Base-by-base conservation (phyloP, 2,329 filamentous ascomycete genomes). In the Botrytis squamosa region DNA sequence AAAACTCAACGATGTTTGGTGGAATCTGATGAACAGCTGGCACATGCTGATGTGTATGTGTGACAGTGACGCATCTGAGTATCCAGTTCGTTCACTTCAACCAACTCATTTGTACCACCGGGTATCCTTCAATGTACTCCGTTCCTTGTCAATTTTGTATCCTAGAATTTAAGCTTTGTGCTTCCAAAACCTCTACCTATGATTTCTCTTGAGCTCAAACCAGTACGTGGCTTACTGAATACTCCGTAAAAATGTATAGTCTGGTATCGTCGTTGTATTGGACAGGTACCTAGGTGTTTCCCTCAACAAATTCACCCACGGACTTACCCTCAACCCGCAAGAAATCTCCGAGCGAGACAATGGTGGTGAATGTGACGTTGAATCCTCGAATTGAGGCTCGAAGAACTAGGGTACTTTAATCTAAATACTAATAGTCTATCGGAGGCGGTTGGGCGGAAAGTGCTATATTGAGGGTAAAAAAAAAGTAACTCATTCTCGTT, bases 301-400 rank as follows among this genome's bases (percentile, higher is more conserved):
- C 20, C 33, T 25, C 33, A 38, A 60, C 57, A 38, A 22, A 60
- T 20, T 25, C 33, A 60, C 9, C 33, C 18, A 60, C 57, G 57
- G 57, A 60, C 57, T 60, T 38, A 20, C 20, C 62, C 62, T 65
- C 62, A 65, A 65, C 62, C 40, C 62, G 40, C 16, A 46, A 46
- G 59, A 62, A 62, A 62, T 62, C 36, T 62, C 59, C 59, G 59
- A 40, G 22, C 22, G 36, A 38, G 36, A 62, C 36, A 25, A 25
- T 16, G 59, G 22, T 62, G 9, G 18, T 60, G 2, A 60, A 60
- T 33, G 57, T 60, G 57, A 60, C 57, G 33, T 60, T 38, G 33
- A 25, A 14, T 29, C 14, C 29, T 60, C 57, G n/a, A 62, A 62
- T 62, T n/a, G 36, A 62, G 22, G 59, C 36, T n/a, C 36, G 33